A percentile compares a stretch with the other conserved stretches of the same genome.
These are phyloP conservation scores for Fusarium musae DNA, from an alignment of 2,329 filamentous ascomycete genomes.

Conservation along the genomic window DNA sequence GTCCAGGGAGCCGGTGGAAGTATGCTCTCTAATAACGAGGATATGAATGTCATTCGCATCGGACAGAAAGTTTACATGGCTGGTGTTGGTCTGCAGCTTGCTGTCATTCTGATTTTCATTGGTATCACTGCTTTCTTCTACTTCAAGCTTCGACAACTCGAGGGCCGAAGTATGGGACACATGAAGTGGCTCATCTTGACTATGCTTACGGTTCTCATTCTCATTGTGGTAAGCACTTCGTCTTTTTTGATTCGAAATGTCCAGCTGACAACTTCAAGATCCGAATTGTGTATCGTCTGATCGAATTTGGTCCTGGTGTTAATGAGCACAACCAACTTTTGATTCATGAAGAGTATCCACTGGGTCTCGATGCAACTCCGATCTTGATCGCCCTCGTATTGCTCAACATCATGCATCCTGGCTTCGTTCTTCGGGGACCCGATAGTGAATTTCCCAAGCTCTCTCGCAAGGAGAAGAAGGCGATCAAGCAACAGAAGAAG, in stretches of 20 bases:
- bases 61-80: conserved; percentile 55
- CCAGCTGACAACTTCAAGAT: conserved; percentile 47
- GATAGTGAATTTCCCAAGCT: conserved; percentile 57
- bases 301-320: conserved; percentile 63
- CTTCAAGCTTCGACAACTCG: conserved; percentile 38
- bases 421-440: conserved; percentile 57
- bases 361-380: conserved; percentile 63
- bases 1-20: conserved; percentile 55
- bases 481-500: conserved; percentile 52
- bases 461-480: conserved; percentile 58
- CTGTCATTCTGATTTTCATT: conserved; percentile 52
- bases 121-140: conserved; percentile 52
- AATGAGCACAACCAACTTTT: conserved; percentile 57
- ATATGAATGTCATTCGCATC: conserved; percentile 42
- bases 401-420: conserved; percentile 60
- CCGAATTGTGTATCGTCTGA: conserved; percentile 70
- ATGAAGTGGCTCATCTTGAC: conserved; percentile 50
- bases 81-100: conserved; percentile 52
- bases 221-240: conserved; percentile 50
- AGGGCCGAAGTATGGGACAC: conserved; percentile 40
- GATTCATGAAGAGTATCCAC: conserved; percentile 63
- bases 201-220: conserved; percentile 48
- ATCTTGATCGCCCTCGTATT: conserved; percentile 61
- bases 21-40: conserved; percentile 47
- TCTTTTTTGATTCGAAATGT: not conserved